These are phyloP conservation scores for Penicillium bialowiezense DNA, from an alignment of 495 filamentous ascomycete species.

Conservation along the genomic window DNA sequence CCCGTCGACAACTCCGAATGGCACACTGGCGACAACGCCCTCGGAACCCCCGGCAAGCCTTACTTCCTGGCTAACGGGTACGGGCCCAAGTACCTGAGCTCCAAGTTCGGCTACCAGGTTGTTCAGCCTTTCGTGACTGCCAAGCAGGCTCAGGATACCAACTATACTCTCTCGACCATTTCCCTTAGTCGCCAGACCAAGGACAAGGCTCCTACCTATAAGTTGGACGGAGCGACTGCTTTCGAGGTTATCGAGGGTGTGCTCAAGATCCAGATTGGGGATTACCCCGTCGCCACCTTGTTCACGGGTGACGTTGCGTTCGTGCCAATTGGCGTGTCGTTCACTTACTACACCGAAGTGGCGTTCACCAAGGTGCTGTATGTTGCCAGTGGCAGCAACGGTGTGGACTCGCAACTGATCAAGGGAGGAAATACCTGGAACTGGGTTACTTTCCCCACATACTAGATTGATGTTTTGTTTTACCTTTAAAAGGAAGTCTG, in stretches of 20 bases:
- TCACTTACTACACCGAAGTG: conserved; percentile 31
- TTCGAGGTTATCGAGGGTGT: conserved; percentile 43
- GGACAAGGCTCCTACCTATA: conserved; percentile 18
- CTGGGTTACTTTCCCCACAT: conserved; percentile 22
- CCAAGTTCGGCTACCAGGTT: conserved; percentile 36
- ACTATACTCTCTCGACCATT: conserved; percentile 39
- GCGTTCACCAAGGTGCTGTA: conserved; percentile 40
- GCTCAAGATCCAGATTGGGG: conserved; percentile 30
- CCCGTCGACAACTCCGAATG: conserved; percentile 19
- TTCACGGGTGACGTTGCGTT: conserved; percentile 39
- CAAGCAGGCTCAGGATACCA: conserved; percentile 28
- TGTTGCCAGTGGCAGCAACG: conserved; percentile 29
- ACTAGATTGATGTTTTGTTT: neutral
- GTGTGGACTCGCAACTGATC: conserved; percentile 33
- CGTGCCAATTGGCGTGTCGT: conserved; percentile 26
- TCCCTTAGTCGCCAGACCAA: conserved; percentile 20
- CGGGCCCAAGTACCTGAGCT: conserved; percentile 40
- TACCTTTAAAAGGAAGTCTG: neutral
- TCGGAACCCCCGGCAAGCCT: conserved; percentile 23
- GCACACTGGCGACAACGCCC: conserved; percentile 31
- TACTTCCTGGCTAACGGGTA: conserved; percentile 43
- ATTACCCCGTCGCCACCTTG: conserved; percentile 26
- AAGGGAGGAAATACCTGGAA: conserved; percentile 16
- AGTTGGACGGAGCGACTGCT: conserved; percentile 25
- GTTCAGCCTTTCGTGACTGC: conserved; percentile 39